phyloP scores from a whole-genome alignment of 345 rosid species.

The Theobroma cacao region DNA sequence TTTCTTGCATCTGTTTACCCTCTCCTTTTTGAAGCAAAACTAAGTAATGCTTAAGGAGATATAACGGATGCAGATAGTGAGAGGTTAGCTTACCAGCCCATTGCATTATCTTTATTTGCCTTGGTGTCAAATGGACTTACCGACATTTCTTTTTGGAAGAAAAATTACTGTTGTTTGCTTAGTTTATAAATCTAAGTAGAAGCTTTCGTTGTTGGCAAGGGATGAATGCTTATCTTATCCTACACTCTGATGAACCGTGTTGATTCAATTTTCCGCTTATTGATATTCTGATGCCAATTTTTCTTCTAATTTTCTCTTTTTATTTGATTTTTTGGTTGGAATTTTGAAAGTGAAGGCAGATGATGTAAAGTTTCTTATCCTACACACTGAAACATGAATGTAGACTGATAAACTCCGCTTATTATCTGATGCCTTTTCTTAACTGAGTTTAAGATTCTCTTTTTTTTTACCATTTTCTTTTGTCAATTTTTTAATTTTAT shows the following conservation, averaged over 20 bases:
- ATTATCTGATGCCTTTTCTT: slow-evolving; percentile 52
- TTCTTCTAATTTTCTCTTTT: not conserved
- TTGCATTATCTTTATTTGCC: slow-evolving; percentile 35
- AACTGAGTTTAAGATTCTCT: not conserved
- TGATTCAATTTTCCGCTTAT: slow-evolving; percentile 48
- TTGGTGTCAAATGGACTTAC: slow-evolving; percentile 59
- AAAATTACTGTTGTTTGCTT: not conserved
- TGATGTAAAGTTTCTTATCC: slow-evolving; percentile 52
- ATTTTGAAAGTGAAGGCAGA: slow-evolving; percentile 32
- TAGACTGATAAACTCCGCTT: slow-evolving; percentile 42
- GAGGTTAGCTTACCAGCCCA: slow-evolving; percentile 68
- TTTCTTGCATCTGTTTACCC: slow-evolving; percentile 52
- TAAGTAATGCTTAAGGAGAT: slow-evolving; percentile 34
- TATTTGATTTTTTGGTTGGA: not conserved
- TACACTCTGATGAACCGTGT: slow-evolving; percentile 46
- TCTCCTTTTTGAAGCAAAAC: slow-evolving; percentile 24
- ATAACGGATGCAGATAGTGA: slow-evolving; percentile 49
- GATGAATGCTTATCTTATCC: slow-evolving; percentile 46
- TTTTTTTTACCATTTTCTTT: not conserved
- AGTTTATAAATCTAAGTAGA: not conserved
- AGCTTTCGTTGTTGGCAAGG: slow-evolving; percentile 25
- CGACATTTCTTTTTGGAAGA: slow-evolving; percentile 17
- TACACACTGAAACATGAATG: slow-evolving; percentile 50
- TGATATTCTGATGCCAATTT: slow-evolving; percentile 47
- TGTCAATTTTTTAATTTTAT: not conserved